These are phyloP conservation scores for Coffea eugenioides DNA, from an alignment of 257 asterid species.

Conservation along the genomic window DNA sequence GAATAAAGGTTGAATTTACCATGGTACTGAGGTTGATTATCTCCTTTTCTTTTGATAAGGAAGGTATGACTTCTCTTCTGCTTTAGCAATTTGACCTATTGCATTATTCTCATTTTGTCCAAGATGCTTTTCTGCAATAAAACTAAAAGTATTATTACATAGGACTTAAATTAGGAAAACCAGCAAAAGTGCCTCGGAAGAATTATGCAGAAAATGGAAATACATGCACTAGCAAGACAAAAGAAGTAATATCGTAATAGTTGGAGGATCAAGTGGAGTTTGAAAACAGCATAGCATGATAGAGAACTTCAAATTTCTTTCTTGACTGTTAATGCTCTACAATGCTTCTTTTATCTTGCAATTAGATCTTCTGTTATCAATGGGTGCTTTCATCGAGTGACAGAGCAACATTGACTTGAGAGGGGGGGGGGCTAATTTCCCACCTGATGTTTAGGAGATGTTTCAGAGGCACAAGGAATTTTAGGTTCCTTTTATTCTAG, in stretches of 20 bases:
- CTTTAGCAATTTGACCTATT: background rate
- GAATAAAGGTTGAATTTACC: background rate
- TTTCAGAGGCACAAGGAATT: too few species aligned
- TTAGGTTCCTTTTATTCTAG: too few species aligned
- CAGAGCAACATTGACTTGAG: background rate
- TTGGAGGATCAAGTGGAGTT: background rate
- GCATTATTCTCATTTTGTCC: background rate
- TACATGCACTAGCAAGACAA: background rate
- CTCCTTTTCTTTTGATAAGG: too few species aligned
- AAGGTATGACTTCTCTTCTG: background rate
- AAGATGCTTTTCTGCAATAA: background rate
- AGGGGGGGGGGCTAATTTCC: too few species aligned
- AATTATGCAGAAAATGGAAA: background rate
- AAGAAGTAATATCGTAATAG: too few species aligned
- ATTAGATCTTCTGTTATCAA: background rate
- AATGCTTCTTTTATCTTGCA: background rate
- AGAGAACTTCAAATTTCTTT: background rate
- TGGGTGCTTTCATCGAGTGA: background rate
- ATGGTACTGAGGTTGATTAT: background rate
- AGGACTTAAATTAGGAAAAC: background rate
- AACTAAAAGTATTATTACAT: too few species aligned
- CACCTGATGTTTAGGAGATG: too few species aligned
- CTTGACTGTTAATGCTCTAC: background rate
- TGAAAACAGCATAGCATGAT: background rate
- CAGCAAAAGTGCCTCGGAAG: background rate